Evolutionary conservation across 1,284 basidiomycete species (phyloP).

Genomic region (Filobasidium uniguttulatum): DNA sequence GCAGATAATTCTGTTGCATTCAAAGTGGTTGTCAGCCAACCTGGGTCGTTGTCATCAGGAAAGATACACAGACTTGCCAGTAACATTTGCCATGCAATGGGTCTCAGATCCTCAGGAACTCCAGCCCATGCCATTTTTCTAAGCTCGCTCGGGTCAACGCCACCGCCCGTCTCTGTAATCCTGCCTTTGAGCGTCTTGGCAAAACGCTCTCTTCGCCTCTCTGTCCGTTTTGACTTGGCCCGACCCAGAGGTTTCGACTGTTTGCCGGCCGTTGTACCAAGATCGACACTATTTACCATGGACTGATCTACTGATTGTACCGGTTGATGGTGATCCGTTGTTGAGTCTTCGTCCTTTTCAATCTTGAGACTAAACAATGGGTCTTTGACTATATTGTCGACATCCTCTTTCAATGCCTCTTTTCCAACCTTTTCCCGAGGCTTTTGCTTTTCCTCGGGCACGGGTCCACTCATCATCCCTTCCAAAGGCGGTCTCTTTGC

Average conservation of each 20-base stretch:
- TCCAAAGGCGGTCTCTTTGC: constrained; percentile 56
- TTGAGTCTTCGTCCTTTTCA: constrained; percentile 18
- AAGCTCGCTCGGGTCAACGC: constrained; percentile 43
- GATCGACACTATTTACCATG: constrained; percentile 23
- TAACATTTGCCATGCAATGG: constrained; percentile 87
- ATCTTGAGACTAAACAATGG: constrained; percentile 27
- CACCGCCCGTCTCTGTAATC: constrained; percentile 20
- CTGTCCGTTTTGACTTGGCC: constrained; percentile 24
- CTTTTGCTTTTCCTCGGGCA: constrained; percentile 33
- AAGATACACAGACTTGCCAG: constrained; percentile 48
- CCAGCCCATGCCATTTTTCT: constrained; percentile 92
- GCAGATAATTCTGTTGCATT: constrained; percentile 68
- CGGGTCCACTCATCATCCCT: constrained; percentile 34
- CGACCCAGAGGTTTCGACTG: background rate
- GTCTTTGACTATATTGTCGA: constrained; percentile 60
- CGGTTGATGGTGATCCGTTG: constrained; percentile 21
- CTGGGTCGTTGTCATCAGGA: background rate
- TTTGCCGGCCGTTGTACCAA: background rate
- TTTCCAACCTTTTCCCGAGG: constrained; percentile 37
- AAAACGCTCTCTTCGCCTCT: constrained; percentile 32
- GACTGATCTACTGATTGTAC: constrained; percentile 28
- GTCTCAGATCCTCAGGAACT: constrained; percentile 72
- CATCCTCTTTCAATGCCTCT: constrained; percentile 49
- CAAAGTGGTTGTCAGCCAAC: no score
- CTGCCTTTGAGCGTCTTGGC: constrained; percentile 23